phyloP scores from a whole-genome alignment of 306 rosid species.

The Cicer arietinum region DNA sequence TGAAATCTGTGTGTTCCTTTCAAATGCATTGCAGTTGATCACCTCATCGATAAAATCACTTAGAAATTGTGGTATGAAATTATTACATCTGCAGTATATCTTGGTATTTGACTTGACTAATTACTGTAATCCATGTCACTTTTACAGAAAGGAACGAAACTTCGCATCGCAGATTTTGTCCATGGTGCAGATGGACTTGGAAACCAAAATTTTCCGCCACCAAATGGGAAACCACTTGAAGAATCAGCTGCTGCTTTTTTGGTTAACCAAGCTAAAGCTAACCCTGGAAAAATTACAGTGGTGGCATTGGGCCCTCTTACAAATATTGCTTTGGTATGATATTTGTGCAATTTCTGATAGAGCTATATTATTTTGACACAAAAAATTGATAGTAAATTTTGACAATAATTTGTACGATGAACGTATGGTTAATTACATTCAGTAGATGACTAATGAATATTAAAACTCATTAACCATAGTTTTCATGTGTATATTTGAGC shows the following conservation, averaged over 20 bases:
- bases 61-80: conserved; percentile 11
- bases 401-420: no score
- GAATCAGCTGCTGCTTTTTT: conserved; percentile 76
- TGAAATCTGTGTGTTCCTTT: conserved; percentile 1
- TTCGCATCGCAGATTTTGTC: conserved; percentile 88
- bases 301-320: conserved; percentile 96
- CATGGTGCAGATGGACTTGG: conserved; percentile 96
- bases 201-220: conserved; percentile 91
- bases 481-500: no score
- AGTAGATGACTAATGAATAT: no score
- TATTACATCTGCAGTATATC: conserved; percentile 11
- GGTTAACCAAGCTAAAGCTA: conserved; percentile 71
- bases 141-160: conserved; percentile 72
- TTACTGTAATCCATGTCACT: conserved; percentile 18
- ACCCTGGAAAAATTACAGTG: conserved; percentile 83
- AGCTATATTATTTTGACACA: no score
- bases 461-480: no score
- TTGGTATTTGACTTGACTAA: conserved; percentile 10
- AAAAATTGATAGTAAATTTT: no score
- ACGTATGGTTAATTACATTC: no score
- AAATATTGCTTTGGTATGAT: conserved; percentile 82
- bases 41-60: conserved; percentile 13
- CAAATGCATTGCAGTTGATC: conserved; percentile 16
- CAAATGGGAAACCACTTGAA: conserved; percentile 74
- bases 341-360: conserved; percentile 27